Conservation (phyloP, 2,329 filamentous ascomycete species). For the Colletotrichum costaricense region DNA sequence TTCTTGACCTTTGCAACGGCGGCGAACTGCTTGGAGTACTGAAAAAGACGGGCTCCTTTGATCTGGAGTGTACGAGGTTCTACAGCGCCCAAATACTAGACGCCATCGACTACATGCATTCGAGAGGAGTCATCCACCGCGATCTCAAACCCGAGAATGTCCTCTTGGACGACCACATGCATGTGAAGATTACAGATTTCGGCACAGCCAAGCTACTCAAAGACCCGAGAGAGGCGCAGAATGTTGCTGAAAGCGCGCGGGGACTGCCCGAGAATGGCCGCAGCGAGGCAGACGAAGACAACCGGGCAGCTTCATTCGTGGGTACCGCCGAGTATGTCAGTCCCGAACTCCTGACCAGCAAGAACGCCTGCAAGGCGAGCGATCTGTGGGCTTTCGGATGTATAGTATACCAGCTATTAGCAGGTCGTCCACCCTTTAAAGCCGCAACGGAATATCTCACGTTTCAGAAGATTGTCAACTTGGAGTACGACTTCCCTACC, state of each 20-base stretch:
- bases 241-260: slow-evolving; percentile 52
- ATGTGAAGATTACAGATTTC: slow-evolving; percentile 99
- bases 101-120: slow-evolving; percentile 98
- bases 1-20: slow-evolving; percentile 91
- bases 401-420: slow-evolving; percentile 94
- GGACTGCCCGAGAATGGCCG: slow-evolving; percentile 50
- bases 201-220: slow-evolving; percentile 95
- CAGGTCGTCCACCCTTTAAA: slow-evolving; percentile 98
- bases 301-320: slow-evolving; percentile 92
- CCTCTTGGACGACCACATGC: slow-evolving; percentile 92
- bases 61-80: slow-evolving; percentile 93
- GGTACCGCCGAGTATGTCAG: slow-evolving; percentile 99
- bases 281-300: slow-evolving; percentile 65
- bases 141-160: slow-evolving; percentile 98
- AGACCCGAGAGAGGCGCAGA: slow-evolving; percentile 60
- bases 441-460: slow-evolving; percentile 95
- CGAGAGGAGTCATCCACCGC: slow-evolving; percentile 92
- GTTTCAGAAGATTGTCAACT: slow-evolving; percentile 95
- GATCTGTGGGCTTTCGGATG: slow-evolving; percentile 99
- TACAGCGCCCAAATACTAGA: slow-evolving; percentile 97
- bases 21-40: slow-evolving; percentile 92
- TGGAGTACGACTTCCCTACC: slow-evolving; percentile 93
- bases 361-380: slow-evolving; percentile 96
- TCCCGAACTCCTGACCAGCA: slow-evolving; percentile 94
- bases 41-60: slow-evolving; percentile 94